A percentile compares a stretch with the other conserved stretches of the same genome.
These are phyloP conservation scores for Saccharomycopsis synnaedendra DNA, from an alignment of 805 yeast species.

Conservation along the genomic window DNA sequence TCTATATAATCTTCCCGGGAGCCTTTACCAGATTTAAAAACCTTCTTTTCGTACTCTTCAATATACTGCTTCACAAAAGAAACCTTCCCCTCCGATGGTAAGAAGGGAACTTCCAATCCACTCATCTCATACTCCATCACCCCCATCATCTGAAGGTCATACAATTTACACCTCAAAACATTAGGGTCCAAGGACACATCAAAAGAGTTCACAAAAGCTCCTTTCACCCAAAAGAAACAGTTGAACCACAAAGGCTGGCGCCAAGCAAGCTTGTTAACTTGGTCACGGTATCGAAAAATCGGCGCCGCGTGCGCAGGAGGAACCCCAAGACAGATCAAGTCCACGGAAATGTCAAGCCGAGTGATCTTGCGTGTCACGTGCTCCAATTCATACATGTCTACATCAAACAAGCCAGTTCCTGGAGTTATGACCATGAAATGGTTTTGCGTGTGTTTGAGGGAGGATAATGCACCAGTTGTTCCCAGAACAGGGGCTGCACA, in stretches of 20 bases:
- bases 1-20: too few species aligned
- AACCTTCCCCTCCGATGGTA: constrained; percentile 9
- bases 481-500: constrained; percentile 48
- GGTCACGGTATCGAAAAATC: constrained; percentile 58
- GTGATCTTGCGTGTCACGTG: constrained; percentile 67
- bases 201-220: constrained; percentile 20
- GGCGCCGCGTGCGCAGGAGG: constrained; percentile 94
- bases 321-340: constrained; percentile 76
- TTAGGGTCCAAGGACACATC: background rate
- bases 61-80: constrained; percentile 46
- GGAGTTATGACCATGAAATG: constrained; percentile 84
- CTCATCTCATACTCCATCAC: constrained; percentile 83
- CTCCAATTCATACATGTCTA: constrained; percentile 65
- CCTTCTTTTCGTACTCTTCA: constrained; percentile 52
- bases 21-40: background rate
- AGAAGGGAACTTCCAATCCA: constrained; percentile 19
- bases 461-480: constrained; percentile 34
- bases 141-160: constrained; percentile 97
- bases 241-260: constrained; percentile 95
- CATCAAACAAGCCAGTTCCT: constrained; percentile 89
- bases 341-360: constrained; percentile 76
- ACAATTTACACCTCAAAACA: constrained; percentile 69
- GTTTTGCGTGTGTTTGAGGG: constrained; percentile 80
- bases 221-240: constrained; percentile 68
- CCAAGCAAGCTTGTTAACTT: constrained; percentile 40